These are phyloP conservation scores for Leishmania aethiopica DNA, from an alignment of 208 protist species.

Conservation along the genomic window DNA sequence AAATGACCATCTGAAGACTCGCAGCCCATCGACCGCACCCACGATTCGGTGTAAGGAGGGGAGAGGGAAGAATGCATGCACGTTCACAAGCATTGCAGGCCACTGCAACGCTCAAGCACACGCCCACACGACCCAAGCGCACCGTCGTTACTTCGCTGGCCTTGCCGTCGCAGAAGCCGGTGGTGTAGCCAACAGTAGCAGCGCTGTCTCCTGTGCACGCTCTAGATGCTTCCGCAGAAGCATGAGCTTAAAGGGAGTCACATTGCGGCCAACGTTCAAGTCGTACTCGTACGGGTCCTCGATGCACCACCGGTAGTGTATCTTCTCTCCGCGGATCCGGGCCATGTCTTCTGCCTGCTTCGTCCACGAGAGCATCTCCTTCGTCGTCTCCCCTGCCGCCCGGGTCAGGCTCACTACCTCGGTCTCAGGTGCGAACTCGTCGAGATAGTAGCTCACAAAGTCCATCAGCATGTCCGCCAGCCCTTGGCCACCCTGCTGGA, in stretches of 20 bases:
- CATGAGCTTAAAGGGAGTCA: conserved; percentile 86
- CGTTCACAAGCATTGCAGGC: neutral
- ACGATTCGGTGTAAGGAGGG: neutral
- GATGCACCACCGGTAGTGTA: conserved; percentile 89
- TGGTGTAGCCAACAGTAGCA: conserved; percentile 42
- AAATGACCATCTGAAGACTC: neutral
- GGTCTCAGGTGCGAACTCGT: conserved; percentile 67
- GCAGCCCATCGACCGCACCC: neutral
- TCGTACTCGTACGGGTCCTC: conserved; percentile 92
- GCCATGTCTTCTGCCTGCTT: conserved; percentile 75
- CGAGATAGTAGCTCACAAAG: conserved; percentile 77
- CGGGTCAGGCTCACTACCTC: conserved; percentile 79
- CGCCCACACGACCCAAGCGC: neutral
- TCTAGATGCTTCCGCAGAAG: conserved; percentile 76
- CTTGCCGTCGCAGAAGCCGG: neutral
- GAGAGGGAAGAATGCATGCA: neutral
- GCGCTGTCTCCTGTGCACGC: conserved; percentile 58
- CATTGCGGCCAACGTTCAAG: conserved; percentile 86
- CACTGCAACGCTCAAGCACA: neutral
- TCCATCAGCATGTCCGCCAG: conserved; percentile 74
- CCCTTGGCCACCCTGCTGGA: conserved; percentile 25
- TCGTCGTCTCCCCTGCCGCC: conserved; percentile 44
- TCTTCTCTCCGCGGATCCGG: conserved; percentile 75
- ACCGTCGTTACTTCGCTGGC: neutral
- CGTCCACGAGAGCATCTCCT: conserved; percentile 78